Evolutionary conservation across 176 grass and related monocot genomes (phyloP).

Genomic region (Oryza meridionalis): DNA sequence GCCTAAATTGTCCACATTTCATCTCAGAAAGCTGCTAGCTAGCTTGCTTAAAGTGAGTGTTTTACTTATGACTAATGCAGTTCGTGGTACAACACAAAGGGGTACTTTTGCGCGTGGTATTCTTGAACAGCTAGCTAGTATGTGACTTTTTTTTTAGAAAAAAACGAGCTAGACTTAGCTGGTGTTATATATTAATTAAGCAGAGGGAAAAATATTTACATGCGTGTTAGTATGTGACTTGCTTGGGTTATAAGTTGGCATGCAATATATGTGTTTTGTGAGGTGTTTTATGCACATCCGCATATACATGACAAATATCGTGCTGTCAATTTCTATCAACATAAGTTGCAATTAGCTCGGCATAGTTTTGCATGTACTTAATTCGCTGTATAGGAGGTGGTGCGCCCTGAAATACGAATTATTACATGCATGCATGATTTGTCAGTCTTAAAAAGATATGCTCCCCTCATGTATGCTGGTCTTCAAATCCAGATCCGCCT

Average conservation of each 20-base stretch:
- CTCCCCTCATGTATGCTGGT: neutral
- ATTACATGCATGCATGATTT: neutral
- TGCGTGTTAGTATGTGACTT: neutral
- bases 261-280: neutral
- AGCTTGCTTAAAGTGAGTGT: neutral
- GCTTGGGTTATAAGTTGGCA: neutral
- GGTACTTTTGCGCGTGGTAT: neutral
- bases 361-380: neutral
- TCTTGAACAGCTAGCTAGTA: neutral
- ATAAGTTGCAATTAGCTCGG: neutral
- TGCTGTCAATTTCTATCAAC: neutral
- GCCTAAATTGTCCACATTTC: neutral
- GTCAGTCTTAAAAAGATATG: neutral
- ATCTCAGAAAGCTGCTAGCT: neutral
- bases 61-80: neutral
- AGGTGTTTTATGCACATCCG: constrained; percentile 3
- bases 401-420: neutral
- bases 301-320: neutral
- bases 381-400: neutral
- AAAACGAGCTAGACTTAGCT: too few species aligned
- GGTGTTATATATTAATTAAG: too few species aligned
- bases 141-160: too few species aligned
- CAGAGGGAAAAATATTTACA: too few species aligned
- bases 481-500: neutral
- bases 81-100: neutral